Percentiles rank a stretch among this genome's conserved stretches.
These are phyloP conservation scores for Tinospora cordifolia DNA, from an alignment of 164 flowering plant species.

Conservation along the genomic window DNA sequence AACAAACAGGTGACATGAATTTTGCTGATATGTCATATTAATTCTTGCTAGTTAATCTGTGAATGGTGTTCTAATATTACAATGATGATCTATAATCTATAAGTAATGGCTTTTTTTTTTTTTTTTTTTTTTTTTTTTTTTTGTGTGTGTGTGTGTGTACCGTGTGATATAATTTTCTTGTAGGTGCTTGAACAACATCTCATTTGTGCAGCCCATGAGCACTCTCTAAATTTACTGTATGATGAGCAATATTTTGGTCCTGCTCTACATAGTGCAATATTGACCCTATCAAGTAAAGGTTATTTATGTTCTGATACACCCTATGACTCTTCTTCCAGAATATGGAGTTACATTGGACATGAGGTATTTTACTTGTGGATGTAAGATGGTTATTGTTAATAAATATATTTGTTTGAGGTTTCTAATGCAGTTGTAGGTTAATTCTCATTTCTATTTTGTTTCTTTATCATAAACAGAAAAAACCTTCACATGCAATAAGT, in stretches of 20 bases:
- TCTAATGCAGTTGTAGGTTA: not conserved
- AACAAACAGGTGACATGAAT: constrained; percentile 56
- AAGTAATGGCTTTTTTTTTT: not conserved
- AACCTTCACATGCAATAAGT: constrained; percentile 53
- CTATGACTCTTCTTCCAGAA: constrained; percentile 36
- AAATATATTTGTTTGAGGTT: not conserved
- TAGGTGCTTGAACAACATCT: constrained; percentile 89
- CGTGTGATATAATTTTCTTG: constrained; percentile 8
- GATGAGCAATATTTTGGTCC: constrained; percentile 84
- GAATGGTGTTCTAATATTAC: not conserved
- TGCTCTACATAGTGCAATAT: constrained; percentile 40
- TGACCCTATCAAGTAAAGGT: constrained; percentile 49
- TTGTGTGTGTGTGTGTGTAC: not conserved
- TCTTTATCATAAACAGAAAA: constrained; percentile 64
- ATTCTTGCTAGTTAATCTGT: not conserved
- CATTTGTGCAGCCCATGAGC: constrained; percentile 78
- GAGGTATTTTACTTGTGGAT: constrained; percentile 42
- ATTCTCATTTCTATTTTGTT: not conserved
- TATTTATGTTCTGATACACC: constrained; percentile 42
- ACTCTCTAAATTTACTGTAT: constrained; percentile 57
- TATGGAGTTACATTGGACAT: constrained; percentile 80
- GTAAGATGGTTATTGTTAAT: not conserved
- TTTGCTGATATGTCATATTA: not conserved
- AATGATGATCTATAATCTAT: not conserved
- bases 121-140: no score